Evolutionary conservation across 1,284 basidiomycete species (phyloP).

Genomic region (Puccinia triticina): DNA sequence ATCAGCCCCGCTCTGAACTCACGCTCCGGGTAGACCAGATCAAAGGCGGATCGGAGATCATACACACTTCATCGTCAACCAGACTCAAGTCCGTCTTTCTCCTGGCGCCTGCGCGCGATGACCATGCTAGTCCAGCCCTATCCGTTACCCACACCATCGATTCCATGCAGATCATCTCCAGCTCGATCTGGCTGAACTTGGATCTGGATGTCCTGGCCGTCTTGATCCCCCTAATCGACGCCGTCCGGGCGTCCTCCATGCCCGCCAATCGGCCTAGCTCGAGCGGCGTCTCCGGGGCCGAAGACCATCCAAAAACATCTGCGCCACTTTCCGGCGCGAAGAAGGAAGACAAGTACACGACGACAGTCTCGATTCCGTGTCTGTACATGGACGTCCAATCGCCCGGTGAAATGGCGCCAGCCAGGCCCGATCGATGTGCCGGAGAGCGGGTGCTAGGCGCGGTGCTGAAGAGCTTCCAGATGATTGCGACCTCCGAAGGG

Average conservation of each 20-base stretch:
- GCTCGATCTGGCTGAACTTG: slow-evolving; percentile 29
- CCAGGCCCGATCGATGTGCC: neutral
- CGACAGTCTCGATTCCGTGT: slow-evolving; percentile 26
- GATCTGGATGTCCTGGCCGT: slow-evolving; percentile 18
- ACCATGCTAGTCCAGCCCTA: slow-evolving; percentile 9
- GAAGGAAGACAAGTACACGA: neutral
- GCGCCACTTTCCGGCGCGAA: neutral
- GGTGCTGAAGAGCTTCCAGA: slow-evolving; percentile 20
- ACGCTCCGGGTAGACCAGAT: slow-evolving; percentile 27
- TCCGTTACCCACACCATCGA: neutral
- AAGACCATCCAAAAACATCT: neutral
- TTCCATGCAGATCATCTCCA: slow-evolving; percentile 10
- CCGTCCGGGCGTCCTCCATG: neutral
- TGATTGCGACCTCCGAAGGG: slow-evolving; percentile 15
- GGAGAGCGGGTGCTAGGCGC: slow-evolving; percentile 5
- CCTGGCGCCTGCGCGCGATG: slow-evolving; percentile 32
- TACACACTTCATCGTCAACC: neutral
- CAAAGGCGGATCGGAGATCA: slow-evolving; percentile 8
- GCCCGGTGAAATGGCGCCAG: neutral
- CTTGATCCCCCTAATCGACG: slow-evolving; percentile 23
- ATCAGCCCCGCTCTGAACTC: neutral
- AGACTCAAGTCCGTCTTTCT: neutral
- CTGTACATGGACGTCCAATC: slow-evolving; percentile 32
- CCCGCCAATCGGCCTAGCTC: neutral
- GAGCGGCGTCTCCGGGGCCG: neutral